Base-by-base conservation (phyloP, 2,329 filamentous ascomycete species). In the Xylaria sp. region DNA sequence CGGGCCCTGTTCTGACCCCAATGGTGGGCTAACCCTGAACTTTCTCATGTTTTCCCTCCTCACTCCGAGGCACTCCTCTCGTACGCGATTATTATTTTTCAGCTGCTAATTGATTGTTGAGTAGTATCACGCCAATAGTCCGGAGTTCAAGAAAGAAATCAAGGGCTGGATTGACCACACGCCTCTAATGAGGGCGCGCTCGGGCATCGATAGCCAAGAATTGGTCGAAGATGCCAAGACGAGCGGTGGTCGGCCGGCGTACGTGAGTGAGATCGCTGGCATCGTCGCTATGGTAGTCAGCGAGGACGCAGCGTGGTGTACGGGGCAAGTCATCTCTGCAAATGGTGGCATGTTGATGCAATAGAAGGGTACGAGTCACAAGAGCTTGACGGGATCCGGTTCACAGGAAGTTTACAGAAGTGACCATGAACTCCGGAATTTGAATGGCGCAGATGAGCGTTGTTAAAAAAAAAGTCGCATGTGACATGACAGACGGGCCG, bases 291-390 rank as follows among this genome's bases (percentile, higher is more conserved):
- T 92, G 88, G 74, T 92, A 19, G 91, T 88, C 70, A 81, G 82
- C 4, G 78, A 80, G 4, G 90, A 93, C 71, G 81, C 83, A n/a
- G 82, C 78, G 6, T 93, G 89, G 89, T 87, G 85, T 69, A 94
- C 90, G 0, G 90, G 90, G 1, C 88, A 87, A 72, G 87, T 92
- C 23, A 83, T 94, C 3, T 90, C 87, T 75, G 89, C 89, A 6
- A 93, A 93, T 70, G 90, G 90, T 1, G 90, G 90, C 52, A 66
- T 68, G 64, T 46, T 65, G 48, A 55, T 66, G 53, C 42, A 59
- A 11, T 63, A 65, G 35, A 63, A 57, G 53, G 37, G 11, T 6
- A 46, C 23, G 23, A 30, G 4, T 30, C n/a, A 46, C 2, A 4
- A 13, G 37, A 13, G 37, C 37, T 42, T 46, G 42, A 13, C 42